Base-by-base conservation (phyloP, 345 rosid species). In the Aquilaria sinensis region DNA sequence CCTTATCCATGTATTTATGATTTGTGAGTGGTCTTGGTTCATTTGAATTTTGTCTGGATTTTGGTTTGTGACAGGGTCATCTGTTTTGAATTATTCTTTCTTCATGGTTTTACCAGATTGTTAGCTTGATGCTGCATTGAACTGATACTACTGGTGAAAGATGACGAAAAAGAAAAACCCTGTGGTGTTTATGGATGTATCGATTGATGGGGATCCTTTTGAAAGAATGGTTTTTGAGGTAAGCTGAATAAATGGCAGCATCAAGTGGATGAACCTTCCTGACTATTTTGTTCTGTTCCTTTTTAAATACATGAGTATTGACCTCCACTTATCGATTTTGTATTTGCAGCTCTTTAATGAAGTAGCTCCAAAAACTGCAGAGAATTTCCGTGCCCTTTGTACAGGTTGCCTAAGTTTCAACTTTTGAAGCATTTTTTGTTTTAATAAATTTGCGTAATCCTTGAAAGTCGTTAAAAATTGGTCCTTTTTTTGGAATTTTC, bases 151-250 rank as follows among this genome's bases (percentile, higher is more conserved):
- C 68, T 30, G 60, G 32, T 34, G 13, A 49, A 72, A 70, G 33
- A 90, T 84, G 90, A 80, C 83, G 2, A 93, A 82, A 81, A 88
- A 77, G 83, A 93, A 86, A 81, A 78, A 77, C 69, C 87, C 90
- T 0, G 66, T 78, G 62, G 97, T 94, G 67, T 94, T 75, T 71
- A 73, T 88, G 89, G 99, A 94, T 41, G 88, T 94, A 15, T 94
- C 90, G 34, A 67, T 94, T 61, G 97, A 94, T 82, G 97, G 99
- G 1, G 96, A 90, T 74, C 99, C 96, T 68, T 74, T 64, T 64
- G 99, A 94, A 78, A 90, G 87, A 68, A 84, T 94, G 96, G 74
- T 81, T 74, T 90, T 94, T 77, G 96, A 94, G 97, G 99, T 94
- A 85, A 50, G n/a, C 14, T 52, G 2, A 34, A 30, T 60, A 5